Percentiles rank a stretch among this genome's conserved stretches.
Conservation (phyloP, 805 yeast genomes). For the Saturnispora mendoncae region DNA sequence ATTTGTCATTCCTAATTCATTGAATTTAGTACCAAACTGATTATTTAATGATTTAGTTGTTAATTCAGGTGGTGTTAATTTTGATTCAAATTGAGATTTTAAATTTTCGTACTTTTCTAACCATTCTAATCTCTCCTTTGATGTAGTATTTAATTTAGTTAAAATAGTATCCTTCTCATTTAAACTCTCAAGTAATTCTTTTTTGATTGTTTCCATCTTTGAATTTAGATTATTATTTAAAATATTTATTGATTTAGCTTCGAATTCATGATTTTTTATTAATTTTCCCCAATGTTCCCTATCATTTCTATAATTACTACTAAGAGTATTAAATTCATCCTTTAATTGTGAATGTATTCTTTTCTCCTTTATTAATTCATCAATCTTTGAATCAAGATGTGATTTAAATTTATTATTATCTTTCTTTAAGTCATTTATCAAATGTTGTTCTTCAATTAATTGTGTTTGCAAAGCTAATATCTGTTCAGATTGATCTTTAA, state of each 20-base stretch:
- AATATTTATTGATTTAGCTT: not conserved
- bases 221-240: not conserved
- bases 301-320: not conserved
- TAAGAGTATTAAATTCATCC: not conserved
- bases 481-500: not conserved
- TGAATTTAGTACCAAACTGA: conserved; percentile 6
- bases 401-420: not conserved
- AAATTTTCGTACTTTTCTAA: conserved; percentile 3
- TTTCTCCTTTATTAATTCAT: not conserved
- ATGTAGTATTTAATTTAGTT: not conserved
- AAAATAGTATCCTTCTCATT: not conserved
- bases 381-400: not conserved
- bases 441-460: not conserved
- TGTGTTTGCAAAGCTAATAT: not conserved
- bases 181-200: not conserved
- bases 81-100: not conserved
- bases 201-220: not conserved
- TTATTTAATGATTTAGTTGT: conserved; percentile 1
- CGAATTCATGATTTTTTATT: not conserved
- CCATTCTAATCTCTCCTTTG: conserved; percentile 4
- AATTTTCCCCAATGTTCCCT: not conserved
- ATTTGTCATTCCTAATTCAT: conserved; percentile 9
- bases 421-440: not conserved
- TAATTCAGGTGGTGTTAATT: not conserved
- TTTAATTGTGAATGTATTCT: not conserved